Evolutionary conservation across 1,139 yeast species (phyloP).

Genomic region (Entelexis sorbosivorans): DNA sequence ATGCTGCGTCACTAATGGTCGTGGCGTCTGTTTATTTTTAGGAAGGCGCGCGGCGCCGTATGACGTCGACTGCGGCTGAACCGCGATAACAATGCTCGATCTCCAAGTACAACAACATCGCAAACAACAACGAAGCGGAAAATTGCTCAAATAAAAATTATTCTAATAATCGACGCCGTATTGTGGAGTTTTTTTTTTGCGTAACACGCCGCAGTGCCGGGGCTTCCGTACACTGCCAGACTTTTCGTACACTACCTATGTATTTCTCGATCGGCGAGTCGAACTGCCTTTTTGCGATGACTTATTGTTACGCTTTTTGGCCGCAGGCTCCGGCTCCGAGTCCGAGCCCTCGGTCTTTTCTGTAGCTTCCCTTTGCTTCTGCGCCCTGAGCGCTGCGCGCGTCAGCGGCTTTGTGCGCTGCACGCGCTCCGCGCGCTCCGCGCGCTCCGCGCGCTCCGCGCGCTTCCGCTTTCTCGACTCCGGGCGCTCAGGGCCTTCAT

Average conservation of each 20-base stretch:
- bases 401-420: slow-evolving; percentile 9
- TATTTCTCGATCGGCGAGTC: neutral
- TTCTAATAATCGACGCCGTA: too few species aligned
- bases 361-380: slow-evolving; percentile 1
- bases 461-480: neutral
- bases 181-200: too few species aligned
- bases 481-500: neutral
- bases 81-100: too few species aligned
- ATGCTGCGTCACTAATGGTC: too few species aligned
- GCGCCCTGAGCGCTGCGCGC: slow-evolving; percentile 5
- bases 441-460: neutral
- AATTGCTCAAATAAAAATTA: too few species aligned
- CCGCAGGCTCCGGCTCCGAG: neutral
- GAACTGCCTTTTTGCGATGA: neutral
- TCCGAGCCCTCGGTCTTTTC: neutral
- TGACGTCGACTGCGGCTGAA: too few species aligned
- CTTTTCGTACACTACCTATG: neutral
- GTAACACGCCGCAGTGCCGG: too few species aligned
- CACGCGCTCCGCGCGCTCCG: neutral
- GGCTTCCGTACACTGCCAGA: too few species aligned
- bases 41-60: too few species aligned
- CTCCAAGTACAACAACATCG: too few species aligned
- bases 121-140: too few species aligned
- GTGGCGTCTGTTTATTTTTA: too few species aligned
- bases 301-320: neutral